Percentiles rank a stretch among this genome's conserved stretches.
Evolutionary conservation across 768 basidiomycete species (phyloP).

Genomic region (Trametes cubensis): DNA sequence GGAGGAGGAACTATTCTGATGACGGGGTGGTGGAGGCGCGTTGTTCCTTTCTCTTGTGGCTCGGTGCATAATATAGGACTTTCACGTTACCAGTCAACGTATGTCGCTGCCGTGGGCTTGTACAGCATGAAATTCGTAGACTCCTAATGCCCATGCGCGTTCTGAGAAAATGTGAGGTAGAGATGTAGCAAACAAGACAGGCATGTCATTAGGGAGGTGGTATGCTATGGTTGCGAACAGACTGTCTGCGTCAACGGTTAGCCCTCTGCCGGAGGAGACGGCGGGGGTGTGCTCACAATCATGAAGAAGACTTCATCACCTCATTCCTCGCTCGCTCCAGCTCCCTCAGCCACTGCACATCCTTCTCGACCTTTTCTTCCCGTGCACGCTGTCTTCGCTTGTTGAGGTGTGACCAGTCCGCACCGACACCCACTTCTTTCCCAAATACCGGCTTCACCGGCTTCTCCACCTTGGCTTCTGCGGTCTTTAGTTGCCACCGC

Average conservation of each 20-base stretch:
- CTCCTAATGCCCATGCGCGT: no score
- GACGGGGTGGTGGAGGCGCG: neutral
- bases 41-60: neutral
- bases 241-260: no score
- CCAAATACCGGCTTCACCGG: constrained; percentile 32
- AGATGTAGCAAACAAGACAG: no score
- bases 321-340: constrained; percentile 34
- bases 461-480: neutral
- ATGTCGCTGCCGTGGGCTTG: no score
- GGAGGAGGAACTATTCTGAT: constrained; percentile 71
- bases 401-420: constrained; percentile 61
- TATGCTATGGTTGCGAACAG: no score
- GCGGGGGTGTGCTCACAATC: neutral
- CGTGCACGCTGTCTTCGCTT: constrained; percentile 53
- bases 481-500: constrained; percentile 40
- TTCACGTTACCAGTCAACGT: no score
- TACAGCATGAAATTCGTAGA: no score
- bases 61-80: neutral
- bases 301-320: neutral
- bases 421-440: constrained; percentile 47
- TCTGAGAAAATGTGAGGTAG: no score
- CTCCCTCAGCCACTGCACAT: constrained; percentile 44
- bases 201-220: no score
- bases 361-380: constrained; percentile 46
- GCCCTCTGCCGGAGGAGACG: no score